Conservation (phyloP, 2,329 filamentous ascomycete genomes). For the Botryotinia calthae region DNA sequence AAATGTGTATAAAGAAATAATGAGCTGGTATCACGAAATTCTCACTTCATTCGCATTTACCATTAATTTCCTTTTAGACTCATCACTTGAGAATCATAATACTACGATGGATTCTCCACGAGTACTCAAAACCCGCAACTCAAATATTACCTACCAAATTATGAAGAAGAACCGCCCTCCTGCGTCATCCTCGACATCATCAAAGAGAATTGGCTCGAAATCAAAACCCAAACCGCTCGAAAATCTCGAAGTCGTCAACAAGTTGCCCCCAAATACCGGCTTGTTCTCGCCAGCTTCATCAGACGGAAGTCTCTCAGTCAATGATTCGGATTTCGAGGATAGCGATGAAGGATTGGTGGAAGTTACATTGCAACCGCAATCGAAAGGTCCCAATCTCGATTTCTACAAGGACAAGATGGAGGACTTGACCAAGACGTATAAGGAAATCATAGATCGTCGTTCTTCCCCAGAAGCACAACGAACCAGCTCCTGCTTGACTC, state of each 20-base stretch:
- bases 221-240: background rate
- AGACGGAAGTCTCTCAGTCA: background rate
- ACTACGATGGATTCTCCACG: conserved; percentile 4
- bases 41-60: background rate
- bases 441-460: background rate
- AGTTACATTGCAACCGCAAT: background rate
- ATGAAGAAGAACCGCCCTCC: background rate
- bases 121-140: background rate
- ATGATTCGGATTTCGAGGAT: conserved; percentile 1
- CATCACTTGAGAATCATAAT: background rate
- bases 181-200: background rate
- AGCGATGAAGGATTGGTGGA: conserved; percentile 3
- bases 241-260: background rate
- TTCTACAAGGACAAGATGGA: conserved; percentile 1
- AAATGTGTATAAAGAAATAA: conserved; percentile 4
- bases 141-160: conserved; percentile 10
- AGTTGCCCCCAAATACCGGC: background rate
- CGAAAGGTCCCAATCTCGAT: background rate
- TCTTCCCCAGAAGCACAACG: background rate
- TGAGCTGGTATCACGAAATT: background rate
- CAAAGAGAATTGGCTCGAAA: background rate
- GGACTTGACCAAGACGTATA: background rate
- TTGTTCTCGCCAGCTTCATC: background rate
- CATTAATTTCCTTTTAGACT: background rate
- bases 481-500: background rate